These are phyloP conservation scores for Isatis lusitanica DNA, from an alignment of 441 rosid species.

Conservation along the genomic window DNA sequence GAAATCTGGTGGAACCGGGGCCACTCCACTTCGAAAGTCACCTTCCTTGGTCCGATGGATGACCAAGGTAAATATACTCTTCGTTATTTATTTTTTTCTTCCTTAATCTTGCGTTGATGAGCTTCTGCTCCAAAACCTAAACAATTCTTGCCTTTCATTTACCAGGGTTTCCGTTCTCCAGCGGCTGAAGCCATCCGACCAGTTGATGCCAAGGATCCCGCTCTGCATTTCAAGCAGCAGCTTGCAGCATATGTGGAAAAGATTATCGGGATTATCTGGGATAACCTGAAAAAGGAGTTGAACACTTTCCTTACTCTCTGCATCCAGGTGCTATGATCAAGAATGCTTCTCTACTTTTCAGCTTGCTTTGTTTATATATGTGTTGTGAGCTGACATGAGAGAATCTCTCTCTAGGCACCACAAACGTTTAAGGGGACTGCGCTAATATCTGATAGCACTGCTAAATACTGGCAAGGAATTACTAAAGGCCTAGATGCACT, in stretches of 20 bases:
- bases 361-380: not conserved
- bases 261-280: constrained; percentile 85
- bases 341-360: constrained; percentile 19
- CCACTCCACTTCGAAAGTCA: constrained; percentile 60
- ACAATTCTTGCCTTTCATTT: constrained; percentile 4
- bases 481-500: constrained; percentile 69
- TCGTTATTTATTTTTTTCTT: not conserved
- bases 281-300: constrained; percentile 84
- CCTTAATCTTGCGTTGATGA: not conserved
- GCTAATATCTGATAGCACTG: constrained; percentile 29
- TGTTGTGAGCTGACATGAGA: constrained; percentile 17
- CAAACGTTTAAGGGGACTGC: constrained; percentile 52
- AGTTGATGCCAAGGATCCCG: constrained; percentile 90
- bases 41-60: constrained; percentile 81
- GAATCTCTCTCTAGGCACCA: constrained; percentile 62
- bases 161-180: constrained; percentile 81
- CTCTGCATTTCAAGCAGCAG: constrained; percentile 89
- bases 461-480: constrained; percentile 69
- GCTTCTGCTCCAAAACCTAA: not conserved
- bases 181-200: constrained; percentile 55
- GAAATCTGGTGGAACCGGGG: constrained; percentile 55
- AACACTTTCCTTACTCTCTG: constrained; percentile 61
- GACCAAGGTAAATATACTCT: constrained; percentile 56
- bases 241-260: constrained; percentile 90
- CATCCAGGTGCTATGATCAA: constrained; percentile 61